phyloP scores from a whole-genome alignment of 1,139 yeast species.

The Sugiyamaella castrensis region DNA sequence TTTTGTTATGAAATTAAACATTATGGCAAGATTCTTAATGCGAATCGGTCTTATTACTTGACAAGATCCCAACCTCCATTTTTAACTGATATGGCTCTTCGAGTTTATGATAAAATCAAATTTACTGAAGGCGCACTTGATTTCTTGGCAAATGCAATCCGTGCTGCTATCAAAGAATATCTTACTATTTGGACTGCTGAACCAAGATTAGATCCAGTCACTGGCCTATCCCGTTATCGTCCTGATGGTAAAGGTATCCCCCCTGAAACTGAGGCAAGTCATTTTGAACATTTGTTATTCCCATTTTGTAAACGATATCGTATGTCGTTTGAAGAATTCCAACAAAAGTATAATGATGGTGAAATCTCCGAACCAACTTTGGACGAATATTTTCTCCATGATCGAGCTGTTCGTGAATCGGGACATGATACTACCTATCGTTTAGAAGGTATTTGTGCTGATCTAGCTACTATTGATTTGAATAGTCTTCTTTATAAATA shows the following conservation, averaged over 20 bases:
- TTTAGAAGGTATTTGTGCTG: slow-evolving; percentile 84
- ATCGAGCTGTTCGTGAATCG: slow-evolving; percentile 92
- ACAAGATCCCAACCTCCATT: slow-evolving; percentile 98
- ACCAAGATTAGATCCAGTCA: slow-evolving; percentile 71
- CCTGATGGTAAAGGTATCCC: slow-evolving; percentile 92
- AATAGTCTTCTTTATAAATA: slow-evolving; percentile 86
- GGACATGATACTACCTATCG: slow-evolving; percentile 96
- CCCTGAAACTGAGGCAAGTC: slow-evolving; percentile 93
- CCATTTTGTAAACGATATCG: slow-evolving; percentile 68
- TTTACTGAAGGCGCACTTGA: slow-evolving; percentile 41
- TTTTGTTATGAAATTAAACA: slow-evolving; percentile 86
- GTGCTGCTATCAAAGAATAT: slow-evolving; percentile 87
- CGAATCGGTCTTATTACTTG: slow-evolving; percentile 87
- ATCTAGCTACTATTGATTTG: slow-evolving; percentile 86
- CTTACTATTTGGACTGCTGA: slow-evolving; percentile 69
- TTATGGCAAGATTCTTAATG: slow-evolving; percentile 91
- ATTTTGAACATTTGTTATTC: slow-evolving; percentile 67
- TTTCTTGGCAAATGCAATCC: slow-evolving; percentile 60
- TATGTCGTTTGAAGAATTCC: slow-evolving; percentile 65
- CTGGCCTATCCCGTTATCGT: slow-evolving; percentile 87
- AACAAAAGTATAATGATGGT: slow-evolving; percentile 64
- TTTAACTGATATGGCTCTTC: slow-evolving; percentile 84
- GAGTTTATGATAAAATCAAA: slow-evolving; percentile 59
- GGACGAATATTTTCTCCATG: slow-evolving; percentile 88
- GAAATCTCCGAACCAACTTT: slow-evolving; percentile 68